Conservation (phyloP, 768 basidiomycete genomes). For the Gautieria morchelliformis region DNA sequence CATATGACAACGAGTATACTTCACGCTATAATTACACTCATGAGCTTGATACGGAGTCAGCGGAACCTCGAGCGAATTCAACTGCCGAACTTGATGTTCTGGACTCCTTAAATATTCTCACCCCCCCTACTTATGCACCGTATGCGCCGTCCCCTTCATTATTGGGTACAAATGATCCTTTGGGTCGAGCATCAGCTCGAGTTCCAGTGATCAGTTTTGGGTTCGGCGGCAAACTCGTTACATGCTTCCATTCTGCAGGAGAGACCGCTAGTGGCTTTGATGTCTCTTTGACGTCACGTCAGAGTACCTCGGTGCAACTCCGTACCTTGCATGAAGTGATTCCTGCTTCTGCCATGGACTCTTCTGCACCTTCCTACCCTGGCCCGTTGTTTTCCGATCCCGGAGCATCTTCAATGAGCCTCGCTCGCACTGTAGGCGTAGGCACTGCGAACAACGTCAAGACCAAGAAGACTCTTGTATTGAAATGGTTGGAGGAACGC, state of each 20-base stretch:
- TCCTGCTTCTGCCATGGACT: constrained; percentile 52
- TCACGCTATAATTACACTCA: not conserved
- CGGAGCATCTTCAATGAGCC: constrained; percentile 48
- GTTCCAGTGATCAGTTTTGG: constrained; percentile 85
- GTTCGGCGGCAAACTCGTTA: constrained; percentile 84
- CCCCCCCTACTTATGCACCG: constrained; percentile 34
- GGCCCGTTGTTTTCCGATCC: constrained; percentile 70
- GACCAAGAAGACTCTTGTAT: constrained; percentile 71
- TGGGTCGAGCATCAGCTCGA: constrained; percentile 61
- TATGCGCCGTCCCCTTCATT: constrained; percentile 84
- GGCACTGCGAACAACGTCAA: constrained; percentile 47
- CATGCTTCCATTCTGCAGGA: constrained; percentile 73
- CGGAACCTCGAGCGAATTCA: not conserved
- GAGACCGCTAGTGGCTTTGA: constrained; percentile 67
- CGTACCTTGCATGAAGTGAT: constrained; percentile 60
- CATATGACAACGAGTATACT: not conserved
- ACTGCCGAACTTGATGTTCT: not conserved
- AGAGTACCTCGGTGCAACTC: constrained; percentile 60
- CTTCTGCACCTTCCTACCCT: constrained; percentile 55
- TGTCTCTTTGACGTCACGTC: constrained; percentile 62
- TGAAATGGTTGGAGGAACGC: constrained; percentile 69
- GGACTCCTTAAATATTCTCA: constrained; percentile 11
- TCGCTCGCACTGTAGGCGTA: constrained; percentile 52
- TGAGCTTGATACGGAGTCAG: not conserved
- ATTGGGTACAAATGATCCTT: constrained; percentile 71